Percentiles rank a stretch among this genome's conserved stretches.
phyloP scores from a whole-genome alignment of 495 filamentous ascomycete genomes.

The Penicillium flavigenum region DNA sequence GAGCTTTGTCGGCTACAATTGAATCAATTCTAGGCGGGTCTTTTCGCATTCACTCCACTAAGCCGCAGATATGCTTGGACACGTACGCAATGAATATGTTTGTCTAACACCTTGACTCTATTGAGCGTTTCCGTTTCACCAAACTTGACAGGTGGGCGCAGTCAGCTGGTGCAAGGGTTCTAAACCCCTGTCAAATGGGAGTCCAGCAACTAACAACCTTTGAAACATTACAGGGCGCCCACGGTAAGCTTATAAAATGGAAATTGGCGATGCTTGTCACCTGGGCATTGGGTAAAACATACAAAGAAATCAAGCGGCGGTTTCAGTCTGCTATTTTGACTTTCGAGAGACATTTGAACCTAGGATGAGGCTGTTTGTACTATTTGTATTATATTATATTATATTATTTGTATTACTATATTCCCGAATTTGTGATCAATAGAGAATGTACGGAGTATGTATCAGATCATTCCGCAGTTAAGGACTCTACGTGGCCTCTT shows the following conservation, averaged over 20 bases:
- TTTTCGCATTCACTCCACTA: neutral
- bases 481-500: neutral
- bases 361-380: neutral
- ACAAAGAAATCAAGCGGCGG: constrained; percentile 1
- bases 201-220: neutral
- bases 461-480: neutral
- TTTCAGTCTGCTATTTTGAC: constrained; percentile 13
- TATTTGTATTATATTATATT: too few species aligned
- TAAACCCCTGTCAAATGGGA: neutral
- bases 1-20: neutral
- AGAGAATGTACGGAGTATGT: neutral
- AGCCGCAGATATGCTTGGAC: neutral
- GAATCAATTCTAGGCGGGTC: constrained; percentile 1
- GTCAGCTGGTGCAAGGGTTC: constrained; percentile 8
- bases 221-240: neutral
- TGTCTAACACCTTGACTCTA: neutral
- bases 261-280: neutral
- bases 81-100: neutral
- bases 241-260: constrained; percentile 3
- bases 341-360: neutral
- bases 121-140: neutral
- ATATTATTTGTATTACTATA: neutral
- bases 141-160: neutral
- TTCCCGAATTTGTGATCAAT: neutral
- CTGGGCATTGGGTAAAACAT: neutral